Evolutionary conservation across 164 flowering plant genomes (phyloP), one percentile per base, ranked within the genome.

Genomic region (Kalanchoe fedtschenkoi): DNA sequence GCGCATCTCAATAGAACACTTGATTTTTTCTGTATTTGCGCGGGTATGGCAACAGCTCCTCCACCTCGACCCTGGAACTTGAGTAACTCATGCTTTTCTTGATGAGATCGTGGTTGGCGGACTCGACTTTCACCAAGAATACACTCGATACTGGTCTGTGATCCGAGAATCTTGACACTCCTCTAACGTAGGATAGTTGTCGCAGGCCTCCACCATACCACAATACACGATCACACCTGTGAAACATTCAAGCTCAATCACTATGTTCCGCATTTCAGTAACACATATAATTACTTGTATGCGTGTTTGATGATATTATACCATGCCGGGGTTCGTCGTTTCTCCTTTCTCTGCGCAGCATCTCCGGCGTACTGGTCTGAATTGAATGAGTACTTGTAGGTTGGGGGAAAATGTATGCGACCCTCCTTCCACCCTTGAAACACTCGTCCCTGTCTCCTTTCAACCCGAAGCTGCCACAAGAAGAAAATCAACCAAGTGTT

Each of bases 251-350:
- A 28, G 38, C 4, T 51, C n/a, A 38, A 5, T 58, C 43, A 66
- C n/a, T 15, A 19, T 54, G 35, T 37, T 33, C 62, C 8, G 6
- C 32, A 0, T 17, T 32, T 16, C 8, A 0, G 3, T 46, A 5
- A 41, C 11, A 61, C 13, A 41, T 10, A n/a, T n/a, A n/a, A n/a
- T 33, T 21, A 7, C 1, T 41, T 5, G 13, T 7, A 1, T 39
- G 28, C 26, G 17, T 3, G 5, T 26, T 28, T 5, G 1, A 42
- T 10, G 33, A 57, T n/a, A 37, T 16, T 66, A 32, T 81, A 90
- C 97, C 97, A 90, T 62, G 97, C 97, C 30, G 97, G 97, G 30
- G 97, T 90, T 64, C 97, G 78, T 64, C 97, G 73, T 68, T 90
- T 90, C 78, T 83, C 86, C 77, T 81, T 86, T 30, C 80, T 82